A percentile compares a stretch with the other conserved stretches of the same genome.
These are phyloP conservation scores for Triglochin maritima DNA, from an alignment of 106 monocot species.

Conservation along the genomic window DNA sequence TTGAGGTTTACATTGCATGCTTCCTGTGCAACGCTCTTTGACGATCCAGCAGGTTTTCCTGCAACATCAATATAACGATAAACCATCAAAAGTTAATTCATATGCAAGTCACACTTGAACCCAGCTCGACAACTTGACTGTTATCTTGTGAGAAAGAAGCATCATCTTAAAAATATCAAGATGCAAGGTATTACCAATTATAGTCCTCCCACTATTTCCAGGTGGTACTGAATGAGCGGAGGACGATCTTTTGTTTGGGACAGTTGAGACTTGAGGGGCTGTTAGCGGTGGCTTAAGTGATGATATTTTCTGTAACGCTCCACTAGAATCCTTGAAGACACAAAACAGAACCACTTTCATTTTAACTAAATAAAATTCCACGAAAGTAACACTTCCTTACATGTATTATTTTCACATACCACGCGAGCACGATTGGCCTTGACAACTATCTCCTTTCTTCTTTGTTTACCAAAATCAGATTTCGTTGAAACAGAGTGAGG, in stretches of 20 bases:
- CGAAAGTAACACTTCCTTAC: background rate
- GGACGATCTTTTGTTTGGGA: background rate
- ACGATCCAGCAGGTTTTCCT: conserved; percentile 3
- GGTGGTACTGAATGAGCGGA: background rate
- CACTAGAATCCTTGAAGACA: background rate
- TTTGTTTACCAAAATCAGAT: background rate
- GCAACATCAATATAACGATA: background rate
- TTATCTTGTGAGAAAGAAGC: too few relatives aligned
- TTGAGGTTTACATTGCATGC: background rate
- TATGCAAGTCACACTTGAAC: background rate
- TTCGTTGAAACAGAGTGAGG: background rate
- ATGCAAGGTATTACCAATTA: conserved; percentile 1
- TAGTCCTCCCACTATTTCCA: background rate
- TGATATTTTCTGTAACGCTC: background rate
- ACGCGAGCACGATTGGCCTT: background rate
- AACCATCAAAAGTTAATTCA: background rate
- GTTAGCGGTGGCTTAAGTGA: background rate
- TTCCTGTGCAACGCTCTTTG: background rate
- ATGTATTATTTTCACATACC: background rate
- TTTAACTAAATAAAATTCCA: background rate
- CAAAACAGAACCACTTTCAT: background rate
- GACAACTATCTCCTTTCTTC: background rate
- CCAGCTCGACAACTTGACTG: too few relatives aligned
- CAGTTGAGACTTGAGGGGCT: background rate
- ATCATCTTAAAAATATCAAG: background rate